A percentile compares a stretch with the other conserved stretches of the same genome.
phyloP scores from a whole-genome alignment of 768 basidiomycete genomes.

The Clitopilus passeckerianus region DNA sequence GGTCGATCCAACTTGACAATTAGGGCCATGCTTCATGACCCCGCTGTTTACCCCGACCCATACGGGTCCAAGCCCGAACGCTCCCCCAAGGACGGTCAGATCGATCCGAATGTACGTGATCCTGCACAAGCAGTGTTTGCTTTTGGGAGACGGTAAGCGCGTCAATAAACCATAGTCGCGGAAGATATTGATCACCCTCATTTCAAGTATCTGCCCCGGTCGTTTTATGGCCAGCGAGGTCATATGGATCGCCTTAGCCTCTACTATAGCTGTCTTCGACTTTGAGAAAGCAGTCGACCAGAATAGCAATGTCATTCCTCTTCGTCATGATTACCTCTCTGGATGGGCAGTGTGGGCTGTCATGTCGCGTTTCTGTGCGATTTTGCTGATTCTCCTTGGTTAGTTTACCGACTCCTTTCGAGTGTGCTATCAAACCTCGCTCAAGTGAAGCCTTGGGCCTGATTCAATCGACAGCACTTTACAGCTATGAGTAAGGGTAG shows the following conservation, averaged over 20 bases:
- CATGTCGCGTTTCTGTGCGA: no score
- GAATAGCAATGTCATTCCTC: constrained; percentile 17
- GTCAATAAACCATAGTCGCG: no score
- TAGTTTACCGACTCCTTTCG: no score
- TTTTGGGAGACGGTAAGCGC: constrained; percentile 18
- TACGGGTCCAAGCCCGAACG: constrained; percentile 52
- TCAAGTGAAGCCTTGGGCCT: no score
- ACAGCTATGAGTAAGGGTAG: no score
- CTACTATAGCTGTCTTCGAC: constrained; percentile 21
- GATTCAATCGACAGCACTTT: no score
- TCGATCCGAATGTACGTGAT: constrained; percentile 13
- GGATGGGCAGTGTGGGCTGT: constrained; percentile 9
- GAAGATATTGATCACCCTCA: no score
- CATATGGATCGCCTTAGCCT: constrained; percentile 20
- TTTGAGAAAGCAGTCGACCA: constrained; percentile 20
- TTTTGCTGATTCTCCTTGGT: no score
- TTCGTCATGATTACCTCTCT: constrained; percentile 12
- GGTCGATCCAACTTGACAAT: no score
- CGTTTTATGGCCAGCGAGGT: constrained; percentile 15
- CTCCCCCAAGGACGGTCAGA: constrained; percentile 30
- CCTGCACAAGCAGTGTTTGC: constrained; percentile 16
- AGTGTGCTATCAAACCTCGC: no score
- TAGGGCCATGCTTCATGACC: constrained; percentile 48
- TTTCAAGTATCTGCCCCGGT: constrained; percentile 11
- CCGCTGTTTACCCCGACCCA: constrained; percentile 42